phyloP scores from a whole-genome alignment of 2,329 filamentous ascomycete species.

The Diaporthe citrichinensis region DNA sequence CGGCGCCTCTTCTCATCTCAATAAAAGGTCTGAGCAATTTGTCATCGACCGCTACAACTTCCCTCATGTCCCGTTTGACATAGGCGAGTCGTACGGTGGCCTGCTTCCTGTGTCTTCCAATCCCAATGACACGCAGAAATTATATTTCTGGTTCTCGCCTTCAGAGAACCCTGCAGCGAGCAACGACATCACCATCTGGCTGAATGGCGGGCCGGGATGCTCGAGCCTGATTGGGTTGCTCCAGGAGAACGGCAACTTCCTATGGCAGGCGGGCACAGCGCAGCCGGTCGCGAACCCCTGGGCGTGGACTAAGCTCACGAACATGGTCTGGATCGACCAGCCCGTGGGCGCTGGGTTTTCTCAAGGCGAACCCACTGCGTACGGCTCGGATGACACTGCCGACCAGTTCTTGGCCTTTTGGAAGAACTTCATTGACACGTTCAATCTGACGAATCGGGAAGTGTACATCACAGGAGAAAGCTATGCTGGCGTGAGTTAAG shows the following conservation, averaged over 20 bases:
- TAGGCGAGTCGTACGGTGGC: constrained; percentile 75
- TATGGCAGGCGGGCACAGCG: constrained; percentile 77
- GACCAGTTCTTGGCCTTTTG: constrained; percentile 80
- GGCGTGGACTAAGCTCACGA: constrained; percentile 79
- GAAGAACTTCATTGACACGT: constrained; percentile 80
- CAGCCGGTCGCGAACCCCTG: constrained; percentile 74
- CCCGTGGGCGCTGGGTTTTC: constrained; percentile 76
- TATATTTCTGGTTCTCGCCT: constrained; percentile 78
- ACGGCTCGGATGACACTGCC: constrained; percentile 74
- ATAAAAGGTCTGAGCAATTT: constrained; percentile 61
- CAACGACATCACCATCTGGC: constrained; percentile 72
- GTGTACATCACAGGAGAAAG: constrained; percentile 74
- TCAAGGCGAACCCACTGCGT: constrained; percentile 73
- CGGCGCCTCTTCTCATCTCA: not conserved
- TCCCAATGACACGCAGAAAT: constrained; percentile 53
- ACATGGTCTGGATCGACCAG: constrained; percentile 79
- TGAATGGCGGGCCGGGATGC: constrained; percentile 68
- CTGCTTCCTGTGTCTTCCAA: constrained; percentile 67
- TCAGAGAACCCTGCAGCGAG: constrained; percentile 60
- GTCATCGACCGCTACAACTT: constrained; percentile 72
- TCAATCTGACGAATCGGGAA: constrained; percentile 72
- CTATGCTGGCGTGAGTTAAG: constrained; percentile 34
- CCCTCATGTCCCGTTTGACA: constrained; percentile 76
- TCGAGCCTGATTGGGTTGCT: constrained; percentile 75
- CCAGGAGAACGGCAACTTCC: constrained; percentile 80